Evolutionary conservation across 441 rosid species (phyloP).

Genomic region (Croton setiger): DNA sequence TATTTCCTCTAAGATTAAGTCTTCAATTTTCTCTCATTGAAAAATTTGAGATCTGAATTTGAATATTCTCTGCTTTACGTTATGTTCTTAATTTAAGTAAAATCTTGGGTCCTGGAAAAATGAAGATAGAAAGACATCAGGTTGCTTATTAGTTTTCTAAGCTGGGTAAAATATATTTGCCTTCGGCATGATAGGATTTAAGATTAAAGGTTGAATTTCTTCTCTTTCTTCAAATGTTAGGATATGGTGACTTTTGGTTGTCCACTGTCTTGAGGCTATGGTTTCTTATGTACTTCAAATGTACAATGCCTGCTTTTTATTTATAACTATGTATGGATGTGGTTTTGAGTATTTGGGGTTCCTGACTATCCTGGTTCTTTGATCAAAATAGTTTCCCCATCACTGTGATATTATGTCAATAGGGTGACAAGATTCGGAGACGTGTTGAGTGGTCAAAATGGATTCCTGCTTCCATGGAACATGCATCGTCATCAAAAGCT

Average conservation of each 20-base stretch:
- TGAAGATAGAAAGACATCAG: too few species aligned
- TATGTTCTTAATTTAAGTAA: too few species aligned
- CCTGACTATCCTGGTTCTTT: neutral
- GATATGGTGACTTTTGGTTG: neutral
- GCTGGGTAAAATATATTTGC: neutral
- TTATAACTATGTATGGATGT: neutral
- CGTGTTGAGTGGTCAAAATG: constrained; percentile 78
- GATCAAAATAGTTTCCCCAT: constrained; percentile 18
- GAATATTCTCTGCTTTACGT: neutral
- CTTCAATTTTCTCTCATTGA: neutral
- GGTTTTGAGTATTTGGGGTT: neutral
- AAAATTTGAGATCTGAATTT: neutral
- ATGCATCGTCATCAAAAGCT: constrained; percentile 26
- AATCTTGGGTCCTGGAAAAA: too few species aligned
- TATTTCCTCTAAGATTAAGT: neutral
- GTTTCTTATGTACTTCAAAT: too few species aligned
- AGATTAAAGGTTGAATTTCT: neutral
- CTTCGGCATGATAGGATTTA: neutral
- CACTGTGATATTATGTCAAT: constrained; percentile 22
- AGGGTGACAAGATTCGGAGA: constrained; percentile 78
- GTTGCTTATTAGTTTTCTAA: too few species aligned
- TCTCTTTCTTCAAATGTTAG: neutral
- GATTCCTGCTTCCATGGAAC: constrained; percentile 40
- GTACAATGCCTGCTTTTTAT: neutral
- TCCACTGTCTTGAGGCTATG: neutral